These are phyloP conservation scores for Alternaria postmessia DNA, from an alignment of 2,329 filamentous ascomycete species.

Conservation along the genomic window DNA sequence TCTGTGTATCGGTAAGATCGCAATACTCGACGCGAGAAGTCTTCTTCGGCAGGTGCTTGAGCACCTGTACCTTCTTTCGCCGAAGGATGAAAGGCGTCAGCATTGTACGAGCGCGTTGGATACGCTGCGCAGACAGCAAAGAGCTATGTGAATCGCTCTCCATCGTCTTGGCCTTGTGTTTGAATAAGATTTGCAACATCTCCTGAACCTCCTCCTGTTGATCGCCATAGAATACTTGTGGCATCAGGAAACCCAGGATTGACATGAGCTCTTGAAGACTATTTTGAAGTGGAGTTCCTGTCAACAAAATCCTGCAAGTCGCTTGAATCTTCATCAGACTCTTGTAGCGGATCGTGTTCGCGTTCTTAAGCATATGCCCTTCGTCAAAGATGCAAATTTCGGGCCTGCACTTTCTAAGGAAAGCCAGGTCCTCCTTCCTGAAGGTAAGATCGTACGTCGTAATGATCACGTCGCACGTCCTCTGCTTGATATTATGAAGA, in stretches of 20 bases:
- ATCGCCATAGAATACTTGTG: constrained; percentile 74
- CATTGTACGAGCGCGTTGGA: constrained; percentile 86
- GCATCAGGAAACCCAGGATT: constrained; percentile 93
- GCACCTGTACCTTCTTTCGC: constrained; percentile 89
- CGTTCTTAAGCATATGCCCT: constrained; percentile 92
- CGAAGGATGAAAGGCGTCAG: constrained; percentile 94
- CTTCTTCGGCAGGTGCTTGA: constrained; percentile 83
- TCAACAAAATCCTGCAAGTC: constrained; percentile 84
- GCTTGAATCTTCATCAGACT: constrained; percentile 79
- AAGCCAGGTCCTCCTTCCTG: constrained; percentile 68
- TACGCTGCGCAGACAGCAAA: constrained; percentile 85
- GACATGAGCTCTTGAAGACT: constrained; percentile 92
- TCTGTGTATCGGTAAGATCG: constrained; percentile 76
- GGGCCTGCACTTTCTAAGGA: constrained; percentile 66
- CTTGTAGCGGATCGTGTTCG: constrained; percentile 80
- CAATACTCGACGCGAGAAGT: constrained; percentile 80
- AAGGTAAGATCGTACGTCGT: constrained; percentile 74
- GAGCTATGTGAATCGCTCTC: constrained; percentile 76
- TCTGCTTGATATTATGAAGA: constrained; percentile 66
- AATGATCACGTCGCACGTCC: constrained; percentile 70
- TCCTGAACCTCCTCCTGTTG: constrained; percentile 73
- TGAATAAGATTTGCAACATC: constrained; percentile 86
- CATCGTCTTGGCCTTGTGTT: constrained; percentile 85
- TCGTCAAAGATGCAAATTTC: constrained; percentile 84
- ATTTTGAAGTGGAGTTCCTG: constrained; percentile 91